Percentiles rank a stretch among this genome's conserved stretches.
These are phyloP conservation scores for Aurinia saxatilis DNA, from an alignment of 345 rosid species.

Conservation along the genomic window DNA sequence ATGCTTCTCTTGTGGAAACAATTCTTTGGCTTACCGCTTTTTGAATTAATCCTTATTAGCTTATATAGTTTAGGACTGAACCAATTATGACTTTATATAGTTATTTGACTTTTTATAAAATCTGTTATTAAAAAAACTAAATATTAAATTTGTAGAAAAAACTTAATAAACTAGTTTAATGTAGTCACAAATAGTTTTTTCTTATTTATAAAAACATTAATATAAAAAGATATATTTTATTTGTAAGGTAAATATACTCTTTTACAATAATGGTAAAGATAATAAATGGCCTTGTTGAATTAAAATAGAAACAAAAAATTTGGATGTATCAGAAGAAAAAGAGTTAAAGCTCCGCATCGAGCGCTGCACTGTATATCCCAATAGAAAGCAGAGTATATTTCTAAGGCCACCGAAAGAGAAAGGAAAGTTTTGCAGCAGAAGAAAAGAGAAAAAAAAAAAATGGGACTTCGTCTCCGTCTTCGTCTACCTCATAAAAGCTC, in stretches of 20 bases:
- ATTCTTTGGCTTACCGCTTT: no score
- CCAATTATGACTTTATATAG: no score
- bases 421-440: neutral
- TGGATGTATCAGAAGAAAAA: neutral
- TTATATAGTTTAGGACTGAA: no score
- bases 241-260: no score
- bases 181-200: neutral
- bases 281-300: neutral
- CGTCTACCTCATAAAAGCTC: conserved; percentile 30
- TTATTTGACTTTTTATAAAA: no score
- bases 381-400: conserved; percentile 13
- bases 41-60: no score
- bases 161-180: neutral
- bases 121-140: no score
- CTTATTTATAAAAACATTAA: no score
- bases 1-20: no score
- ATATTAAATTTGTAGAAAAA: no score
- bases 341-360: conserved; percentile 9
- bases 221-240: no score
- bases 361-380: conserved; percentile 12
- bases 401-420: neutral
- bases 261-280: no score
- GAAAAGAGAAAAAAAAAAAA: neutral
- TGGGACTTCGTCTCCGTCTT: conserved; percentile 31
- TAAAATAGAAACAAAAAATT: conserved; percentile 13